Conservation (phyloP, 345 rosid species). For the Rubroshorea leprosula region DNA sequence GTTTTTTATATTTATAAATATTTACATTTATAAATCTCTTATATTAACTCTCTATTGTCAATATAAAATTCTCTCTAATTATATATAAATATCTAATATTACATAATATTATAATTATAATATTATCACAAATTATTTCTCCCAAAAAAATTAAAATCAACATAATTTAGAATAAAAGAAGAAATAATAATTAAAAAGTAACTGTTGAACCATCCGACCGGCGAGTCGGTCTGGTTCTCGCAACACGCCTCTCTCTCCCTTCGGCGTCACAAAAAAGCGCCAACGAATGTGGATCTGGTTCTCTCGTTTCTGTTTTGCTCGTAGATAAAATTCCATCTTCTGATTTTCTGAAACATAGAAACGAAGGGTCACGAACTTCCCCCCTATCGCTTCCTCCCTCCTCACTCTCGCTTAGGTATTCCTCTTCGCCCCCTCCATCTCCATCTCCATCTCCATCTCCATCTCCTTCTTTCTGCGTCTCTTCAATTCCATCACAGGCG, state of each 20-base stretch:
- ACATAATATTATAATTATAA: no score
- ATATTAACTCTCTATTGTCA: no score
- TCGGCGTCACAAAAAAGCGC: constrained; percentile 30
- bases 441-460: background rate
- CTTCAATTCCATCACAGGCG: constrained; percentile 2
- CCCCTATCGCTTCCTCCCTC: background rate
- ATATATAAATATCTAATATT: no score
- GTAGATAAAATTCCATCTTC: background rate
- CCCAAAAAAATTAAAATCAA: no score
- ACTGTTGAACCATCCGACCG: background rate
- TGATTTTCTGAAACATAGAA: background rate
- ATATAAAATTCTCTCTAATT: no score
- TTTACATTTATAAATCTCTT: no score
- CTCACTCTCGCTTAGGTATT: background rate
- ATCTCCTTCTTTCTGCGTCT: constrained; percentile 1
- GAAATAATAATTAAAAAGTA: no score
- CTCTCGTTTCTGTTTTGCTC: background rate
- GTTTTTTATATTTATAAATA: no score
- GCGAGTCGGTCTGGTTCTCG: background rate
- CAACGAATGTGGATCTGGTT: constrained; percentile 49
- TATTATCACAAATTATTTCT: no score
- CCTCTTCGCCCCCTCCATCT: background rate
- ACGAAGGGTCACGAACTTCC: background rate
- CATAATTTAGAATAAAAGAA: no score
- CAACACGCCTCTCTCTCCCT: background rate